Percentiles rank a stretch among this genome's conserved stretches.
Conservation (phyloP, 2,329 filamentous ascomycete species). For the Colletotrichum orchidophilum region DNA sequence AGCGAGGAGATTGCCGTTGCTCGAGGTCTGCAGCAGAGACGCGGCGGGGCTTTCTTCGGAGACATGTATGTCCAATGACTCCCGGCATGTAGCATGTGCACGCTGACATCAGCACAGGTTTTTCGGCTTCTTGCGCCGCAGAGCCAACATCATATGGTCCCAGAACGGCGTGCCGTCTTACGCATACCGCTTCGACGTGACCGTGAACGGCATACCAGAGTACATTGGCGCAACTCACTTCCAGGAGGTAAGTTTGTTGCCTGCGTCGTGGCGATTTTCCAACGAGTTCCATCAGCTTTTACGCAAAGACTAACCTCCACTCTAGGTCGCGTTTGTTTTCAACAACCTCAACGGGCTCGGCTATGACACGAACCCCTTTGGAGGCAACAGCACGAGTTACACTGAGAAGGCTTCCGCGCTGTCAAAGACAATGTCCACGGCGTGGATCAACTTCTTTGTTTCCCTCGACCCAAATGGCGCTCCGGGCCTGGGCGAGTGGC, state of each 20-base stretch:
- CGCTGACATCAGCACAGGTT: constrained; percentile 21
- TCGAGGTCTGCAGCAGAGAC: constrained; percentile 43
- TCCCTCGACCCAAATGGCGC: constrained; percentile 40
- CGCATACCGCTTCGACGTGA: constrained; percentile 46
- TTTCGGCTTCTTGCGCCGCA: constrained; percentile 41
- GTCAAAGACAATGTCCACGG: constrained; percentile 40
- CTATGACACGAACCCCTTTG: constrained; percentile 44
- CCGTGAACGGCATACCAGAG: constrained; percentile 38
- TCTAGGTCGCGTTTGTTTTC: constrained; percentile 53
- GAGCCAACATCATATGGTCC: constrained; percentile 41
- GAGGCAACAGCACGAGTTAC: constrained; percentile 38
- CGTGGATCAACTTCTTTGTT: constrained; percentile 44
- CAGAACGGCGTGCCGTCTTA: constrained; percentile 40
- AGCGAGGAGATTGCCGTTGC: constrained; percentile 37
- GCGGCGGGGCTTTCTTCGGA: constrained; percentile 42
- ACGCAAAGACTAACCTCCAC: neutral
- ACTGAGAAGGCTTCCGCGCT: constrained; percentile 38
- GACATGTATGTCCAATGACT: constrained; percentile 13
- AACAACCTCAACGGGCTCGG: constrained; percentile 44
- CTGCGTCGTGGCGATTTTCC: neutral
- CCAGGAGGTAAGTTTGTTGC: constrained; percentile 38
- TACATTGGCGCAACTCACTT: constrained; percentile 48
- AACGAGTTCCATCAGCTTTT: neutral
- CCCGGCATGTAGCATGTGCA: neutral
- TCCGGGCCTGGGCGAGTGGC: constrained; percentile 37